A percentile compares a stretch with the other conserved stretches of the same genome.
phyloP scores from a whole-genome alignment of 176 grass and related monocot genomes.

The Phragmites australis region DNA sequence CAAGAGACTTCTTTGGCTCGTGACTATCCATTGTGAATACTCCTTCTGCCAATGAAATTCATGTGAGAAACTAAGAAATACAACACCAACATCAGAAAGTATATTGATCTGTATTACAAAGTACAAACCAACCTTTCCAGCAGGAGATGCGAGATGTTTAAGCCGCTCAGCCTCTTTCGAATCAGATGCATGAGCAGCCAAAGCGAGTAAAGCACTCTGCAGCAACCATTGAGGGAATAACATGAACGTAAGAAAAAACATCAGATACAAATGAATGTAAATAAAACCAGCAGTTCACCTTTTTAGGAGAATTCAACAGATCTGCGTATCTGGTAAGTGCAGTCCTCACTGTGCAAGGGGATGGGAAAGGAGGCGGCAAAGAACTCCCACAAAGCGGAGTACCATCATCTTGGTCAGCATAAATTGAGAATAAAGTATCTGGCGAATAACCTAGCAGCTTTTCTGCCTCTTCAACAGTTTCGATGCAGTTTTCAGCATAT shows the following conservation, averaged over 20 bases:
- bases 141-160: slow-evolving; percentile 79
- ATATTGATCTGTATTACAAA: slow-evolving; percentile 10
- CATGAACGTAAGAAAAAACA: slow-evolving; percentile 9
- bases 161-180: slow-evolving; percentile 67
- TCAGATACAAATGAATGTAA: neutral
- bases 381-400: slow-evolving; percentile 60
- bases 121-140: slow-evolving; percentile 81
- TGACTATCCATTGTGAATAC: slow-evolving; percentile 84
- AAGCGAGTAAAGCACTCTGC: slow-evolving; percentile 79
- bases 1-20: slow-evolving; percentile 83
- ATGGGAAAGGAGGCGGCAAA: slow-evolving; percentile 81
- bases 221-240: slow-evolving; percentile 21
- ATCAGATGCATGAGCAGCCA: slow-evolving; percentile 86
- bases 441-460: slow-evolving; percentile 71
- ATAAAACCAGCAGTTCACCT: slow-evolving; percentile 44
- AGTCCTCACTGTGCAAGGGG: slow-evolving; percentile 71
- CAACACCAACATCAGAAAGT: slow-evolving; percentile 10
- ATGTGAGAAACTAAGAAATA: slow-evolving; percentile 34
- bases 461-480: slow-evolving; percentile 82
- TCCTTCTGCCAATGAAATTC: slow-evolving; percentile 65
- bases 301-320: slow-evolving; percentile 85
- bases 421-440: slow-evolving; percentile 84
- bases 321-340: slow-evolving; percentile 89
- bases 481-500: slow-evolving; percentile 71
- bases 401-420: slow-evolving; percentile 87